Conservation (phyloP, 23 red algal species). For the Gracilaria gracilis region DNA sequence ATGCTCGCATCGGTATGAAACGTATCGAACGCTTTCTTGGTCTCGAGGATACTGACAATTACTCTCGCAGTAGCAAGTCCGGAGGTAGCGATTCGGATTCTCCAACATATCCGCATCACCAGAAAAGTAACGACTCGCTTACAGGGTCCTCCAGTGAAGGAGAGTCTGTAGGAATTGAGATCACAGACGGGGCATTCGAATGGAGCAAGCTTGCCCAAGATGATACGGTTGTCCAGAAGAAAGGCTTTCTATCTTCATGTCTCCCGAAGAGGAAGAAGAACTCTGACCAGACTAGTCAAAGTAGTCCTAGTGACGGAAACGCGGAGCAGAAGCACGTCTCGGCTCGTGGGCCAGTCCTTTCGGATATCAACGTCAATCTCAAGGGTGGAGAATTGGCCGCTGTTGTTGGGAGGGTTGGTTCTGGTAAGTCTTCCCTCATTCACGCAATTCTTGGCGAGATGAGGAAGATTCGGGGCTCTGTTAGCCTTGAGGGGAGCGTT, state of each 20-base stretch:
- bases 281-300: background rate
- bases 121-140: background rate
- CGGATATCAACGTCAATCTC: conserved; percentile 75
- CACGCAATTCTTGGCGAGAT: conserved; percentile 93
- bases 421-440: conserved; percentile 94
- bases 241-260: conserved; percentile 20
- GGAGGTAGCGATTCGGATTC: background rate
- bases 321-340: conserved; percentile 5
- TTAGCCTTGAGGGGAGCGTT: conserved; percentile 60
- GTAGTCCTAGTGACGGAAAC: background rate
- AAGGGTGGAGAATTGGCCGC: conserved; percentile 72
- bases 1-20: conserved; percentile 80
- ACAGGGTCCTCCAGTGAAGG: conserved; percentile 19
- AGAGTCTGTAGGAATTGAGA: background rate
- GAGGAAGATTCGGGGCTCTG: conserved; percentile 65
- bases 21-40: conserved; percentile 84
- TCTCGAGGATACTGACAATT: conserved; percentile 82
- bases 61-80: conserved; percentile 9
- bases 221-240: conserved; percentile 10
- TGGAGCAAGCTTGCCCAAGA: conserved; percentile 47
- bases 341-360: conserved; percentile 46
- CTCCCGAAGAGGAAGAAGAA: conserved; percentile 28
- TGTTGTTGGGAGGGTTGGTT: conserved; percentile 93
- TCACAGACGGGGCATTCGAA: conserved; percentile 52
- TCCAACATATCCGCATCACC: background rate